A percentile compares a stretch with the other conserved stretches of the same genome.
These are phyloP conservation scores for Zygosaccharomyces pseudobailii DNA, from an alignment of 1,139 yeast genomes.

Conservation along the genomic window DNA sequence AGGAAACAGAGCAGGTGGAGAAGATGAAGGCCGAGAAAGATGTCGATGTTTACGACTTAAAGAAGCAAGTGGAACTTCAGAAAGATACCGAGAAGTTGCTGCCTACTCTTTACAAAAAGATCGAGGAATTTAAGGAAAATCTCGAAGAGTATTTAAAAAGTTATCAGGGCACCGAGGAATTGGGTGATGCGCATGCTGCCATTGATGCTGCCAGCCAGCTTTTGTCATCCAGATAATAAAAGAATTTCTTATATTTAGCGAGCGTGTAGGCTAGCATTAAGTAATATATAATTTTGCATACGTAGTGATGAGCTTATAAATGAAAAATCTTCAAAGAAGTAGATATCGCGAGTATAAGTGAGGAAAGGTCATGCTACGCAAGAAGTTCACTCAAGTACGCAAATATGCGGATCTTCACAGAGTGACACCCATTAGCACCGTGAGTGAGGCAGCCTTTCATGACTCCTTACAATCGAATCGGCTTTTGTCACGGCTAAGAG, in stretches of 20 bases:
- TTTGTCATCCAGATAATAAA: constrained; percentile 9
- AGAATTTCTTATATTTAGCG: neutral
- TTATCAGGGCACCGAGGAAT: constrained; percentile 41
- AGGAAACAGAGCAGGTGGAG: constrained; percentile 52
- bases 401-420: neutral
- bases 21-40: constrained; percentile 36
- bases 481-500: constrained; percentile 11
- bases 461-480: constrained; percentile 12
- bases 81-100: constrained; percentile 66
- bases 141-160: constrained; percentile 40
- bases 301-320: neutral
- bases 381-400: neutral
- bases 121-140: constrained; percentile 45
- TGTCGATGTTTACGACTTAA: constrained; percentile 66
- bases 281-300: neutral
- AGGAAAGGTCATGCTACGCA: neutral
- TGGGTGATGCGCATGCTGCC: constrained; percentile 26
- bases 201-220: constrained; percentile 26
- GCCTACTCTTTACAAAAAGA: constrained; percentile 54
- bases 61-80: constrained; percentile 59
- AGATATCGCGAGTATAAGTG: neutral
- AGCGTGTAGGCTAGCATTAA: neutral
- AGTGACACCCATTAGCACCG: neutral
- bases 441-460: constrained; percentile 6
- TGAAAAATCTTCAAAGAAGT: neutral